A percentile compares a stretch with the other conserved stretches of the same genome.
These are phyloP conservation scores for Eimeria tenella DNA, from an alignment of 169 alveolate species.

Conservation along the genomic window DNA sequence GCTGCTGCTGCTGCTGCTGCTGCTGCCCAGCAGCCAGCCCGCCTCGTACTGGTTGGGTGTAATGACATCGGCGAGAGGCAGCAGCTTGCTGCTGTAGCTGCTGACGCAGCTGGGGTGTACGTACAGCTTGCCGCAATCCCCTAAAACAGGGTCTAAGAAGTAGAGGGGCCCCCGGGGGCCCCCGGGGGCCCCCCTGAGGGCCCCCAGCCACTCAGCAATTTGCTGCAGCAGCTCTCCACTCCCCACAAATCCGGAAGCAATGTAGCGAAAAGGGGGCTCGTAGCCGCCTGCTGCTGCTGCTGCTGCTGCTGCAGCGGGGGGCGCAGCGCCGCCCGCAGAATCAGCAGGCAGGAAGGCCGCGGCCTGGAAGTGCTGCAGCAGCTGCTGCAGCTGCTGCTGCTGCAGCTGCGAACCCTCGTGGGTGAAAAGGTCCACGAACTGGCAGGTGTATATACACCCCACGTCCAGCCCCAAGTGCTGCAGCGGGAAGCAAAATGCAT, in stretches of 20 bases:
- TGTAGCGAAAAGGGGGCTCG: conserved; percentile 1
- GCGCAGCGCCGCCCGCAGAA: neutral
- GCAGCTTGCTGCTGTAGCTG: conserved; percentile 75
- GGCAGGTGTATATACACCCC: conserved; percentile 82
- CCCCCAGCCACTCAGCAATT: conserved; percentile 16
- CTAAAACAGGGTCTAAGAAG: conserved; percentile 84
- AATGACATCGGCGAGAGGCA: conserved; percentile 81
- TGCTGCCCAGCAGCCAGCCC: conserved; percentile 79
- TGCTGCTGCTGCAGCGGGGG: neutral
- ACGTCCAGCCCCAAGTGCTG: conserved; percentile 83
- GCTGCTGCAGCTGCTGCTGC: conserved; percentile 72
- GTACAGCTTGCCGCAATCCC: conserved; percentile 82
- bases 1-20: neutral
- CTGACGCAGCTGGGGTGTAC: conserved; percentile 79
- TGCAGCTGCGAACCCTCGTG: conserved; percentile 81
- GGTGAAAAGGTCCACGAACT: conserved; percentile 75
- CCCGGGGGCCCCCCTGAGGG: neutral
- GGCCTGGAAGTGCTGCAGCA: conserved; percentile 70
- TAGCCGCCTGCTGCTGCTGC: neutral
- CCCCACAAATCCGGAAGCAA: conserved; percentile 76
- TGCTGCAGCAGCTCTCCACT: neutral
- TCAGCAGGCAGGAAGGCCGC: neutral
- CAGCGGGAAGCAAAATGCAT: conserved; percentile 84
- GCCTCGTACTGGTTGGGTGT: conserved; percentile 86
- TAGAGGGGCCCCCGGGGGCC: conserved; percentile 61